Conservation (phyloP, 129 eudicot genomes). For the sunflower (Helianthus annuus) region HanXRQr2.0-SUNRISE NC_035446.2:134886463-134886962, state of each 20-base stretch:
- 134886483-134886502: conserved; percentile 43
- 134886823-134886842: not conserved
- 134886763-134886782: not conserved
- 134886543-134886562: conserved; percentile 43
- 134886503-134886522: conserved; percentile 54
- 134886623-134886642: not conserved
- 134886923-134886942: conserved; percentile 18
- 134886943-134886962: conserved; percentile 14
- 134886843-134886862: not conserved
- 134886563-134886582: not conserved
- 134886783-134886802: not conserved
- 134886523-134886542: conserved; percentile 53
- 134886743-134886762: no score
- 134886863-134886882: not conserved
- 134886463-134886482: conserved; percentile 50
- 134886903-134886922: conserved; percentile 3
- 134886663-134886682: no score
- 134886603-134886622: not conserved
- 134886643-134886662: no score
- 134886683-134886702: no score
- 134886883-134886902: not conserved
- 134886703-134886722: no score
- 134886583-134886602: not conserved
- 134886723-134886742: no score
- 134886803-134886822: not conserved